These are phyloP conservation scores for Rhizophora mangle DNA, from an alignment of 345 rosid genomes.

Conservation along the genomic window DNA sequence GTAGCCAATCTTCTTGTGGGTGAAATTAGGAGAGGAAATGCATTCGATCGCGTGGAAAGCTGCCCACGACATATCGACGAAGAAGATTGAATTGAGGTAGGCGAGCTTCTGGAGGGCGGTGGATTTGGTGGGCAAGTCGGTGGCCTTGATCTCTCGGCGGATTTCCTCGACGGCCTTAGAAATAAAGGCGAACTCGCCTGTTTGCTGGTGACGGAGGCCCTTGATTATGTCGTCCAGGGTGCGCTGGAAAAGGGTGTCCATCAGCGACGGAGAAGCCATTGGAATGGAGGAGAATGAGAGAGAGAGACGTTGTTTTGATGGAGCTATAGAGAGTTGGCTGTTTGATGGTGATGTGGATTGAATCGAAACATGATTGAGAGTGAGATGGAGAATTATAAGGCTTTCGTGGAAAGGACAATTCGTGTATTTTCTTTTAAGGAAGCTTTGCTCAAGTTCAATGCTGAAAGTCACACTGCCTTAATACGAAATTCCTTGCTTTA, in stretches of 20 bases:
- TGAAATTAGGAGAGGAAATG: constrained; percentile 67
- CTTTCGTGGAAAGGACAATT: too few relatives aligned
- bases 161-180: constrained; percentile 76
- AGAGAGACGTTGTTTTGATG: too few relatives aligned
- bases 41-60: constrained; percentile 86
- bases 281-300: neutral
- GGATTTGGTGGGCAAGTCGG: constrained; percentile 81
- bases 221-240: constrained; percentile 83
- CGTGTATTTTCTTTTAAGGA: too few relatives aligned
- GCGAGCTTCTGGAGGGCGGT: constrained; percentile 81
- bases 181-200: constrained; percentile 55
- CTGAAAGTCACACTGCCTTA: too few relatives aligned
- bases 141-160: constrained; percentile 80
- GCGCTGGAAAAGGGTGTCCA: constrained; percentile 88
- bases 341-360: neutral
- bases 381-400: neutral
- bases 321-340: neutral
- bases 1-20: constrained; percentile 74
- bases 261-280: constrained; percentile 72
- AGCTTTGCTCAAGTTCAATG: too few relatives aligned
- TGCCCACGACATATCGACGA: constrained; percentile 84
- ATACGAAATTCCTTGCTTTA: too few relatives aligned
- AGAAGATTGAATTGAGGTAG: constrained; percentile 70
- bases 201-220: constrained; percentile 60
- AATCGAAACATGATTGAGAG: neutral